These are phyloP conservation scores for Paraphaeosphaeria minitans DNA, from an alignment of 2,329 filamentous ascomycete species.

Conservation along the genomic window DNA sequence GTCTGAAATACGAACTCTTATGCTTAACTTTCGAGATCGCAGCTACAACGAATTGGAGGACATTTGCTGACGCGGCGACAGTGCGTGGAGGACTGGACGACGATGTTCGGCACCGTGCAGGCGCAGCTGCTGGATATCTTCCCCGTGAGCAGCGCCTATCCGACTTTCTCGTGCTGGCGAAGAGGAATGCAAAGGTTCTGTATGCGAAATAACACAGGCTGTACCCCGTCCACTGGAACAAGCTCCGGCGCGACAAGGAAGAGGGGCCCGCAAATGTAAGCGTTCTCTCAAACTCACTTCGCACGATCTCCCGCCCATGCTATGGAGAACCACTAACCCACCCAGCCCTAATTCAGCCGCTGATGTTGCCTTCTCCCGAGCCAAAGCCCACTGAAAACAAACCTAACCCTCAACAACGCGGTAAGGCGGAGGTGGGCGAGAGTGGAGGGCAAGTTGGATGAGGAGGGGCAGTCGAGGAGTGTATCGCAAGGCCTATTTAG, in stretches of 20 bases:
- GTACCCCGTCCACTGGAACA: slow-evolving; percentile 30
- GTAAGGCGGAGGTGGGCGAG: slow-evolving; percentile 23
- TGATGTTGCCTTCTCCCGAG: slow-evolving; percentile 27
- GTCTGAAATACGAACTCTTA: slow-evolving; percentile 15
- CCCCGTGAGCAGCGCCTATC: slow-evolving; percentile 52
- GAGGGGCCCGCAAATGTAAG: slow-evolving; percentile 17
- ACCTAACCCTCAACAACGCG: slow-evolving; percentile 26
- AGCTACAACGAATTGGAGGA: neutral
- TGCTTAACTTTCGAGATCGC: neutral
- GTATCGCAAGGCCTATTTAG: slow-evolving; percentile 13
- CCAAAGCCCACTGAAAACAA: slow-evolving; percentile 23
- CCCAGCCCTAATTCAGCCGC: slow-evolving; percentile 31
- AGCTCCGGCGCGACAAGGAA: slow-evolving; percentile 24
- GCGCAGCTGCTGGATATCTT: slow-evolving; percentile 55
- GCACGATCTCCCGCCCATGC: too few relatives aligned
- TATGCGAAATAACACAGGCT: slow-evolving; percentile 51
- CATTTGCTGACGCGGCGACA: slow-evolving; percentile 19
- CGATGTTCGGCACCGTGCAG: slow-evolving; percentile 49
- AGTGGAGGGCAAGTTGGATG: slow-evolving; percentile 19
- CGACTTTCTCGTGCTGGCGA: slow-evolving; percentile 36
- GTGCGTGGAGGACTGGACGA: slow-evolving; percentile 50
- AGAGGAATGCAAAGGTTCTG: slow-evolving; percentile 48
- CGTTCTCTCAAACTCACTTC: neutral
- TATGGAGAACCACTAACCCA: neutral
- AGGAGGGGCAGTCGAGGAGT: slow-evolving; percentile 21